These are phyloP conservation scores for Cladophialophora immunda DNA, from an alignment of 2,329 filamentous ascomycete species.

Conservation along the genomic window DNA sequence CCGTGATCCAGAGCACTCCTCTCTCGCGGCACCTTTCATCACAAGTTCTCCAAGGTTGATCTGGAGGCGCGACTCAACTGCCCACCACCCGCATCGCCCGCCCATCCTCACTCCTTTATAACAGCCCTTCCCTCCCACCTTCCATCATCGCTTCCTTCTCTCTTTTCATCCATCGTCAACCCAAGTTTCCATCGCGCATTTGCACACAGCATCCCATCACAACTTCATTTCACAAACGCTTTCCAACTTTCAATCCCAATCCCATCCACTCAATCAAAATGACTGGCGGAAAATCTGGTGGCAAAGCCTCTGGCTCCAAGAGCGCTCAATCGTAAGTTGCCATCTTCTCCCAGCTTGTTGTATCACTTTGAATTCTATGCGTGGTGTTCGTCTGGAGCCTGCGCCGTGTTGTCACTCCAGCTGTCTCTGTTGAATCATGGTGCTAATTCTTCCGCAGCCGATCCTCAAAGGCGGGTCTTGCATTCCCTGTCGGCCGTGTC, in stretches of 20 bases:
- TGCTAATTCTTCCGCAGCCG: conserved; percentile 70
- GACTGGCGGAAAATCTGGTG: conserved; percentile 99
- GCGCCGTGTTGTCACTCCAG: background rate
- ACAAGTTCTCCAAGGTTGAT: conserved; percentile 51
- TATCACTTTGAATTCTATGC: conserved; percentile 47
- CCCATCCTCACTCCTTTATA: conserved; percentile 54
- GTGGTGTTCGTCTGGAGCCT: conserved; percentile 1
- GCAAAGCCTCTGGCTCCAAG: conserved; percentile 99
- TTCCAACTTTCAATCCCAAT: conserved; percentile 50
- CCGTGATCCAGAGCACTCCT: conserved; percentile 32
- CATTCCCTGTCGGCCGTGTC: conserved; percentile 98
- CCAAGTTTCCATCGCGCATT: conserved; percentile 42
- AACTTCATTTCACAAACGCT: conserved; percentile 43
- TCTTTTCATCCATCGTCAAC: conserved; percentile 44
- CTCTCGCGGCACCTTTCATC: conserved; percentile 21
- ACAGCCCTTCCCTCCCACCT: conserved; percentile 48
- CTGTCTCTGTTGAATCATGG: conserved; percentile 10
- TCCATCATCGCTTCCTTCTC: conserved; percentile 43
- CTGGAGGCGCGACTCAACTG: conserved; percentile 48
- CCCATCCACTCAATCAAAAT: conserved; percentile 74
- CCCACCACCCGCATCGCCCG: conserved; percentile 53
- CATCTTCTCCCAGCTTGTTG: conserved; percentile 8
- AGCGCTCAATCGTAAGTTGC: conserved; percentile 94
- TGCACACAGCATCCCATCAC: conserved; percentile 39
- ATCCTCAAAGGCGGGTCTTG: conserved; percentile 98